These are phyloP conservation scores for Theileria parva DNA, from an alignment of 169 alveolate genomes.

Conservation along the genomic window DNA sequence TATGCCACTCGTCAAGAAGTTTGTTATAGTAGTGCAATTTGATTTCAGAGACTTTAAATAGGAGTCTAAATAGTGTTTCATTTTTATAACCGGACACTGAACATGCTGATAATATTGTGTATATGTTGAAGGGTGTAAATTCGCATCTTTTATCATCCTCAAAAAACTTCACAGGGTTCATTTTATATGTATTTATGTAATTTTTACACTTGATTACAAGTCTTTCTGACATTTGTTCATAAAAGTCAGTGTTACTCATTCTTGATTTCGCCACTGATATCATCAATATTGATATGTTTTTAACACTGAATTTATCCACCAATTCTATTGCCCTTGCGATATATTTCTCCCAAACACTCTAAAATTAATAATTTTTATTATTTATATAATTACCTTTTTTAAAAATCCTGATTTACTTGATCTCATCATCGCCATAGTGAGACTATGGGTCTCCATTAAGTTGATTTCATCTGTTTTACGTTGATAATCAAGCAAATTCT, in stretches of 20 bases:
- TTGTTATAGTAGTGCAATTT: not conserved
- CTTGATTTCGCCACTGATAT: conserved; percentile 45
- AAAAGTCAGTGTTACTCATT: conserved; percentile 2
- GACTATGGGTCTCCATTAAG: conserved; percentile 19
- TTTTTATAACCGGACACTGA: conserved; percentile 11
- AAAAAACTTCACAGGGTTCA: not conserved
- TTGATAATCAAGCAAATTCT: conserved; percentile 11
- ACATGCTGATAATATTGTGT: conserved; percentile 48
- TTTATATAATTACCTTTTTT: conserved; percentile 10
- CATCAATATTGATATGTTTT: conserved; percentile 47
- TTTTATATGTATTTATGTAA: not conserved
- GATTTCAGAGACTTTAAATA: conserved; percentile 17
- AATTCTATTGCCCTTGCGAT: conserved; percentile 34
- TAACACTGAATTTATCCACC: conserved; percentile 34
- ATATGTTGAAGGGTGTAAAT: conserved; percentile 37
- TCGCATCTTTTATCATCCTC: not conserved
- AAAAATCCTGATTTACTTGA: conserved; percentile 28
- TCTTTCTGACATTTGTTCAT: conserved; percentile 24
- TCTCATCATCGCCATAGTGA: conserved; percentile 24
- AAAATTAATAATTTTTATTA: not conserved
- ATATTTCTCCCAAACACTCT: conserved; percentile 46
- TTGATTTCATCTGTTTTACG: conserved; percentile 13
- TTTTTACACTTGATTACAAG: conserved; percentile 7
- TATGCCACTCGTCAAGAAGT: not conserved
- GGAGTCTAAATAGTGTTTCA: conserved; percentile 2